These are phyloP conservation scores for Venturia carpophila DNA, from an alignment of 2,329 filamentous ascomycete genomes.

Conservation along the genomic window DNA sequence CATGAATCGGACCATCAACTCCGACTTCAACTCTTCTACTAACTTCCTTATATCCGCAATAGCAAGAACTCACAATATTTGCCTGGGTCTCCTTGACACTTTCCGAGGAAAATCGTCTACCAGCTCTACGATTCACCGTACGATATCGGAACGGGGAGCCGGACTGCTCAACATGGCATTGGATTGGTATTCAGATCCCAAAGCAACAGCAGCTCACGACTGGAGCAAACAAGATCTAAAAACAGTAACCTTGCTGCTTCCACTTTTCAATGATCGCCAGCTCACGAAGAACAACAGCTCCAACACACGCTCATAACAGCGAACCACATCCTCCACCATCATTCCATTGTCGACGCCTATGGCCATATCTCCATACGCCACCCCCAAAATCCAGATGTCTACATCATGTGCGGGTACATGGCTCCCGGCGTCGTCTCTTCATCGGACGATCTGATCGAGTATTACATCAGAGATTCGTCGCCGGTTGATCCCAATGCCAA, in stretches of 20 bases:
- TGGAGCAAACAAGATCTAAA: slow-evolving; percentile 28
- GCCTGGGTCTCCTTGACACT: neutral
- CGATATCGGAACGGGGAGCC: neutral
- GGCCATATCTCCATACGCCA: slow-evolving; percentile 18
- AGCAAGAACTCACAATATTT: neutral
- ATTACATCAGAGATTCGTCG: slow-evolving; percentile 17
- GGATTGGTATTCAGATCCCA: slow-evolving; percentile 17
- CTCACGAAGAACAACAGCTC: neutral
- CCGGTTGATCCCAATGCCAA: slow-evolving; percentile 17
- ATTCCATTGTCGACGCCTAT: slow-evolving; percentile 17
- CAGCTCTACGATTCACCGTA: neutral
- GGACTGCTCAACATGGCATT: neutral
- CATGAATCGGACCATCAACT: neutral
- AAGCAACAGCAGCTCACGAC: neutral
- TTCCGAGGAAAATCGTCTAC: neutral
- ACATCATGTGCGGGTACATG: slow-evolving; percentile 19
- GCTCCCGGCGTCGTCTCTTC: slow-evolving; percentile 16
- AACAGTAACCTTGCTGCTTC: neutral
- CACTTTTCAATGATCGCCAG: neutral
- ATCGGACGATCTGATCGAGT: slow-evolving; percentile 16
- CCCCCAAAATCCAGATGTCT: slow-evolving; percentile 18
- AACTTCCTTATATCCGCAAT: neutral
- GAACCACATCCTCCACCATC: slow-evolving; percentile 17
- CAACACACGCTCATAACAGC: slow-evolving; percentile 11
- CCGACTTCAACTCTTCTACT: neutral